Base-by-base conservation (phyloP, 2,329 filamentous ascomycete genomes). In the Paramyrothecium sp. region DNA sequence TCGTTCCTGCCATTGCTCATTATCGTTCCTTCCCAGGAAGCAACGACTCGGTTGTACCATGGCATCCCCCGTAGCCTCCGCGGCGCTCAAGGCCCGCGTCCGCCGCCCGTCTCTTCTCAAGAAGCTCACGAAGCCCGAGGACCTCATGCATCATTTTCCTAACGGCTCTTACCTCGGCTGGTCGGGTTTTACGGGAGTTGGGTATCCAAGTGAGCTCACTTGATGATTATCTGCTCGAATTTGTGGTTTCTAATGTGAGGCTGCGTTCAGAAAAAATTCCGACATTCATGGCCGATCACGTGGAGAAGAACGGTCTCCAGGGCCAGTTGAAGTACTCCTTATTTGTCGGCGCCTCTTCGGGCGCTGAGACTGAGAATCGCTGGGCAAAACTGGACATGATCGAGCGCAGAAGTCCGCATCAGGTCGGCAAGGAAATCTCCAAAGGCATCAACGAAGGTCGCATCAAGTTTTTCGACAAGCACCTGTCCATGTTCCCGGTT, bases 371-470 rank as follows among this genome's bases (percentile, higher is more conserved):
- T 0, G 92, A 96, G 79, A 95, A 95, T 75, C 83, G 92, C 73
- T 96, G 92, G 92, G 92, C 92, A n/a, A 75, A 79, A 4, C 79
- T 94, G 61, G 89, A 96, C 76, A 96, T 96, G 92, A 96, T 96
- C 67, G 89, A 94, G 77, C 83, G 91, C 57, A 85, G 92, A 56
- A 85, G 86, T 65, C 92, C 92, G 56, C 92, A 96, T 76, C 92
- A 96, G 72, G 92, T 96, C 59, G 92, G 92, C 70, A 96, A 96
- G 79, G 84, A 90, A 58, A 96, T 96, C 63, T 86, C 92, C 59
- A 94, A 91, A 79, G 92, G 92, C 11, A 96, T 96, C 77, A 96
- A 96, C 73, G 87, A 89, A 65, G 92, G 92, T 48, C 83, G 89
- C 64, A 96, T 96, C 76, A 87, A 94, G 61, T 96, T 96, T 76